These are phyloP conservation scores for Spiraea crenata DNA, from an alignment of 331 rosid genomes.

Conservation along the genomic window DNA sequence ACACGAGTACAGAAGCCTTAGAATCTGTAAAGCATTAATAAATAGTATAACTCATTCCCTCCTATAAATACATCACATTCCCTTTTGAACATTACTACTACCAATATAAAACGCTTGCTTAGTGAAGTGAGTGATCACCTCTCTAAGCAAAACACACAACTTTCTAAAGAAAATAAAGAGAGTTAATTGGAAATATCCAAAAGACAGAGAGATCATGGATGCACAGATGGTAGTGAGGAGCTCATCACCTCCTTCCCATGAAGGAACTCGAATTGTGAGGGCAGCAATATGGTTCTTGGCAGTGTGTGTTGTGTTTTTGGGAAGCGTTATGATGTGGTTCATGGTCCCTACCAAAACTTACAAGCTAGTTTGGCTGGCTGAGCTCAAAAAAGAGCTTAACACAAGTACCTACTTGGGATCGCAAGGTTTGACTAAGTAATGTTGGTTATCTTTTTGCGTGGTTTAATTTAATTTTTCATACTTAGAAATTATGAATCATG, in stretches of 20 bases:
- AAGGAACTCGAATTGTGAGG: conserved; percentile 7
- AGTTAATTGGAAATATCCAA: not conserved
- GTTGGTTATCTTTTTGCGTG: not conserved
- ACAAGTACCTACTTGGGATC: conserved; percentile 40
- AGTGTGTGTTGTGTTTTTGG: conserved; percentile 32
- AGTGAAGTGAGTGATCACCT: not conserved
- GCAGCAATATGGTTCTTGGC: conserved; percentile 28
- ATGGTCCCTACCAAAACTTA: conserved; percentile 50
- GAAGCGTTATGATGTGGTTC: conserved; percentile 41
- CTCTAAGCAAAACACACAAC: too few relatives aligned
- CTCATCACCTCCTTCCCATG: conserved; percentile 16
- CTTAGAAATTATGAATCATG: not conserved
- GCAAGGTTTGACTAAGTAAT: conserved; percentile 32
- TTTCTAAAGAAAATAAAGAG: too few relatives aligned
- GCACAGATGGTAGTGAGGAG: conserved; percentile 4
- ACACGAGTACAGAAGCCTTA: not conserved
- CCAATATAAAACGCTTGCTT: not conserved
- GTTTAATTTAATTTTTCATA: not conserved
- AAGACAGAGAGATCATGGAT: conserved; percentile 21
- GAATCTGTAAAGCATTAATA: not conserved
- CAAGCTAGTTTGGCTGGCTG: conserved; percentile 30
- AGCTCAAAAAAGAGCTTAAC: conserved; percentile 19
- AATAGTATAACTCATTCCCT: conserved; percentile 16
- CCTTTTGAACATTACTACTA: conserved; percentile 6
- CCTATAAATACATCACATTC: conserved; percentile 19